phyloP scores from a whole-genome alignment of 179 eudicot genomes.

The Vitellaria paradoxa region DNA sequence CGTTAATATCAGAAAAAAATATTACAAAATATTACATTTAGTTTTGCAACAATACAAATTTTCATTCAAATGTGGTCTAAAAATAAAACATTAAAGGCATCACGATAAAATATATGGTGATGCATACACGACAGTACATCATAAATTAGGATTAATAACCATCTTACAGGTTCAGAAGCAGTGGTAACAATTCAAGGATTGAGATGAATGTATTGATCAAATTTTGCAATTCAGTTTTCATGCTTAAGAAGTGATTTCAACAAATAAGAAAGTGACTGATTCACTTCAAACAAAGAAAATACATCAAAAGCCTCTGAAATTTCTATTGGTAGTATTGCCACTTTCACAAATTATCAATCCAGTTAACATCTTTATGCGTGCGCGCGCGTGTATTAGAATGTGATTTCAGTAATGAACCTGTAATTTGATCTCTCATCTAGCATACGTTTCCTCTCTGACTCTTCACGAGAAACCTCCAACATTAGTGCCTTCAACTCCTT shows the following conservation, averaged over 20 bases:
- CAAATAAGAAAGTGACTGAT: background rate
- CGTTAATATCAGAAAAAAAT: background rate
- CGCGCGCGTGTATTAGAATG: background rate
- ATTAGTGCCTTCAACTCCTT: slow-evolving; percentile 85
- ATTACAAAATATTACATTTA: background rate
- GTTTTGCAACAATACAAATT: background rate
- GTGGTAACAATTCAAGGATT: background rate
- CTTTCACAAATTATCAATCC: background rate
- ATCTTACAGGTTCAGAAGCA: background rate
- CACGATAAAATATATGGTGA: background rate
- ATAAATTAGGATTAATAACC: background rate
- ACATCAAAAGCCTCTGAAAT: background rate
- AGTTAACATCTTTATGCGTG: background rate
- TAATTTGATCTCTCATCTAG: slow-evolving; percentile 83
- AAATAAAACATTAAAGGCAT: background rate
- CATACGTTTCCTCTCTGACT: slow-evolving; percentile 91
- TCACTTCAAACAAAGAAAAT: background rate
- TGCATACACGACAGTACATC: background rate
- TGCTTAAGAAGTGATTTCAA: background rate
- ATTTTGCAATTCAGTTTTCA: background rate
- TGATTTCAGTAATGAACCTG: slow-evolving; percentile 44
- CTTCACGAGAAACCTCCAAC: slow-evolving; percentile 96
- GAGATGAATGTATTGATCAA: background rate
- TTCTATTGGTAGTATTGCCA: background rate
- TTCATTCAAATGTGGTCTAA: background rate